Evolutionary conservation across 2,329 filamentous ascomycete species (phyloP).

Genomic region (Aureobasidium zeae): DNA sequence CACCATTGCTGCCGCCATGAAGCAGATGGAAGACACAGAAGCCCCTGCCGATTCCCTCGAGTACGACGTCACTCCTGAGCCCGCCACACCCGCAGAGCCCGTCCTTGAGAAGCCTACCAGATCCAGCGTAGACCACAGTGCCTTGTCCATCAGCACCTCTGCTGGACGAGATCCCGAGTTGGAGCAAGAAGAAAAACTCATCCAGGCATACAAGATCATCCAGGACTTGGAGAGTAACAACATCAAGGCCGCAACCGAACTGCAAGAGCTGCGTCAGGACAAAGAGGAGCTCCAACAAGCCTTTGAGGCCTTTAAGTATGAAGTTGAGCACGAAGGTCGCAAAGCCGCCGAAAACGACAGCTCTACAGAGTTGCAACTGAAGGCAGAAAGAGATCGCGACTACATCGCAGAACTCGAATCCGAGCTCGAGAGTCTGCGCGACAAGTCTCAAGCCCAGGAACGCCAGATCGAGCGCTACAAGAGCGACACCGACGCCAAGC

Average conservation of each 20-base stretch:
- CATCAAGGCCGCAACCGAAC: conserved; percentile 32
- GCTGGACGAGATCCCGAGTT: conserved; percentile 35
- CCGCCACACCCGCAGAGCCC: conserved; percentile 16
- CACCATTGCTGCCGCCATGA: conserved; percentile 33
- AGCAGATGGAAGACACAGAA: conserved; percentile 28
- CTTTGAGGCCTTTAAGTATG: conserved; percentile 38
- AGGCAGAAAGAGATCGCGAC: conserved; percentile 37
- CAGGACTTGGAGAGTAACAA: conserved; percentile 35
- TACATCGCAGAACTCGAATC: conserved; percentile 43
- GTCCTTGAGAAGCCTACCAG: background rate
- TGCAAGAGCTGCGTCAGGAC: conserved; percentile 34
- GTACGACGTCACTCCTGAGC: conserved; percentile 14
- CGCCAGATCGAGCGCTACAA: conserved; percentile 37
- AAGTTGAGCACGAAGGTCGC: conserved; percentile 34
- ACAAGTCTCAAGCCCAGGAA: conserved; percentile 38
- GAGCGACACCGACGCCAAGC: conserved; percentile 35
- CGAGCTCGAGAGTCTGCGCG: conserved; percentile 37
- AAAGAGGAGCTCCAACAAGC: conserved; percentile 40
- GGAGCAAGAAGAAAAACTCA: conserved; percentile 42
- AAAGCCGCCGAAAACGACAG: conserved; percentile 34
- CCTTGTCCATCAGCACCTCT: conserved; percentile 18
- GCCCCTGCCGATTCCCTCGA: conserved; percentile 23
- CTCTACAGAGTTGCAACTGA: conserved; percentile 35
- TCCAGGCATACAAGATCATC: conserved; percentile 40
- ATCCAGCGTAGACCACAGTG: background rate